phyloP scores from a whole-genome alignment of 148 eudicot species.

The Chenopodium berlandieri region DNA sequence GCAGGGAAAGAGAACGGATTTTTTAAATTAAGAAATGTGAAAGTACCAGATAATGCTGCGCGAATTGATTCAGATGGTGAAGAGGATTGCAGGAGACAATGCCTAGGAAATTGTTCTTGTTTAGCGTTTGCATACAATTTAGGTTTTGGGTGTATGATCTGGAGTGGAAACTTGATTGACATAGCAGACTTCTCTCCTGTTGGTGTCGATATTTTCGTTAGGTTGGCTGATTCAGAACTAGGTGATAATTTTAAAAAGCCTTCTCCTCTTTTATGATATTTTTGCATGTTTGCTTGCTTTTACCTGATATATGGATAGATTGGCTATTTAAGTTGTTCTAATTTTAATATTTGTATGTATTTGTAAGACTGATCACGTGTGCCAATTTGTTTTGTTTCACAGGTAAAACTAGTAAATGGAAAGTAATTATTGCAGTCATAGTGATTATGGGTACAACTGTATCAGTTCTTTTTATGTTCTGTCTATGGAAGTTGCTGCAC shows the following conservation, averaged over 20 bases:
- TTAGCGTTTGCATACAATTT: slow-evolving; percentile 34
- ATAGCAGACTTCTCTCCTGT: slow-evolving; percentile 26
- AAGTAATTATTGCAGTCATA: background rate
- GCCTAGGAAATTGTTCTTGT: slow-evolving; percentile 40
- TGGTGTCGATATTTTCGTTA: slow-evolving; percentile 39
- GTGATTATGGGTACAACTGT: slow-evolving; percentile 21
- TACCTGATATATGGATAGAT: background rate
- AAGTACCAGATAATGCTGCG: slow-evolving; percentile 31
- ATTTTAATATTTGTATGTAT: background rate
- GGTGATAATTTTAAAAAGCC: slow-evolving; percentile 21
- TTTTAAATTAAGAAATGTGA: slow-evolving; percentile 28
- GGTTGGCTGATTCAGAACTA: slow-evolving; percentile 37
- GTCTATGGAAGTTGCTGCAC: slow-evolving; percentile 6
- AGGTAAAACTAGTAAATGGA: slow-evolving; percentile 25
- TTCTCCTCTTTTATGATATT: background rate
- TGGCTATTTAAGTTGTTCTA: background rate
- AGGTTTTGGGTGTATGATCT: slow-evolving; percentile 46
- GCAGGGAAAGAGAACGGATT: slow-evolving; percentile 35
- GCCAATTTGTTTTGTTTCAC: background rate
- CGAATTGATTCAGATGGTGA: slow-evolving; percentile 2
- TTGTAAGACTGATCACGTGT: background rate
- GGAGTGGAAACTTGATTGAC: slow-evolving; percentile 41
- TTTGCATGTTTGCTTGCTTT: background rate
- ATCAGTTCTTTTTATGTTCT: slow-evolving; percentile 4
- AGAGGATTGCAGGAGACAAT: slow-evolving; percentile 34